Conservation (phyloP, 1,139 yeast species). For the Yamadazyma aaseri region DNA sequence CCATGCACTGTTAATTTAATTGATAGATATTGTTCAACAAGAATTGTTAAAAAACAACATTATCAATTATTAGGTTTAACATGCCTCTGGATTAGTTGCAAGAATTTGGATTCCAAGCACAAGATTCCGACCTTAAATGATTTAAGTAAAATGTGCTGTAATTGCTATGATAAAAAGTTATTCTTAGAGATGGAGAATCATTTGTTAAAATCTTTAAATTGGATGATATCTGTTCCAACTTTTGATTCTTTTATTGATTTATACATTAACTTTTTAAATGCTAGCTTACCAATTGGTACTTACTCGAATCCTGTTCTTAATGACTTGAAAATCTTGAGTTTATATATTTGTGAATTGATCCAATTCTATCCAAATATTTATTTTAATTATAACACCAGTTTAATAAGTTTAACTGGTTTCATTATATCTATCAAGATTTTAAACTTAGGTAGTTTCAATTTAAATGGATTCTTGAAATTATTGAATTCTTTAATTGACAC, state of each 20-base stretch:
- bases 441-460: conserved; percentile 28
- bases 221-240: conserved; percentile 58
- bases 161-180: conserved; percentile 55
- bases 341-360: conserved; percentile 63
- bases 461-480: conserved; percentile 17
- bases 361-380: conserved; percentile 62
- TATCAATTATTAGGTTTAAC: conserved; percentile 70
- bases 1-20: conserved; percentile 54
- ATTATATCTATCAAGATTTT: conserved; percentile 24
- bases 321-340: conserved; percentile 54
- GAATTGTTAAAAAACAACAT: conserved; percentile 53
- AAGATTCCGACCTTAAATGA: conserved; percentile 60
- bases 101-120: conserved; percentile 67
- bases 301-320: conserved; percentile 18
- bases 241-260: conserved; percentile 63
- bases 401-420: conserved; percentile 55
- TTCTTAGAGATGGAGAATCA: conserved; percentile 71
- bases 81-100: conserved; percentile 72
- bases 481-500: conserved; percentile 12
- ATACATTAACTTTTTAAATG: conserved; percentile 29
- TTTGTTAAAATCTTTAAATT: conserved; percentile 54
- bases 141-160: conserved; percentile 61
- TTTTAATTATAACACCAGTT: conserved; percentile 53
- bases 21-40: conserved; percentile 51
- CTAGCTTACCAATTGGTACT: not conserved